Evolutionary conservation across 2,329 filamentous ascomycete species (phyloP).

Genomic region (Aspergillus felis): DNA sequence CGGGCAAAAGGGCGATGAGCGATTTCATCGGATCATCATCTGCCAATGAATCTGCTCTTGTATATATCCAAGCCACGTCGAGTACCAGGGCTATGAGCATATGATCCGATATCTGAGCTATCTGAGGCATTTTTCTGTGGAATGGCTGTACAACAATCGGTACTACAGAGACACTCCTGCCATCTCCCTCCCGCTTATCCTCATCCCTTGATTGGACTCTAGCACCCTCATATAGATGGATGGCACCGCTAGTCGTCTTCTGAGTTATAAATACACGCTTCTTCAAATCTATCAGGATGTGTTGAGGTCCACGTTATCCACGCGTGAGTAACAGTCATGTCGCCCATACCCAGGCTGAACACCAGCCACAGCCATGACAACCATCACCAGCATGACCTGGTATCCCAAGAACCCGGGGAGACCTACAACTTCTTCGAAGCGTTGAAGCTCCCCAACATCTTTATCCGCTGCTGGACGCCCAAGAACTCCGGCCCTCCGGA

Average conservation of each 20-base stretch:
- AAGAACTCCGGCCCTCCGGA: slow-evolving; percentile 2
- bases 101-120: not conserved
- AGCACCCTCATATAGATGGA: not conserved
- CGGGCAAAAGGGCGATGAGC: not conserved
- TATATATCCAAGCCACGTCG: not conserved
- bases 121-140: not conserved
- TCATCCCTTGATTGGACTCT: not conserved
- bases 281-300: not conserved
- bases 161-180: not conserved
- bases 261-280: not conserved
- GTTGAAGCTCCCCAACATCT: not conserved
- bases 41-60: not conserved
- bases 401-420: not conserved
- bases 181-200: not conserved
- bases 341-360: not conserved
- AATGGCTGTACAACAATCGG: not conserved
- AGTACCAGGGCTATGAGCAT: not conserved
- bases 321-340: not conserved
- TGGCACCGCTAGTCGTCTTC: not conserved
- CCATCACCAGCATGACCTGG: slow-evolving; percentile 2
- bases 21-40: not conserved
- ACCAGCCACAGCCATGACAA: not conserved
- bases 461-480: slow-evolving; percentile 3
- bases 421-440: not conserved
- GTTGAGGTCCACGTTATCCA: not conserved